Evolutionary conservation across 768 basidiomycete genomes (phyloP).

Genomic region (Hygrocybe coccinea): DNA sequence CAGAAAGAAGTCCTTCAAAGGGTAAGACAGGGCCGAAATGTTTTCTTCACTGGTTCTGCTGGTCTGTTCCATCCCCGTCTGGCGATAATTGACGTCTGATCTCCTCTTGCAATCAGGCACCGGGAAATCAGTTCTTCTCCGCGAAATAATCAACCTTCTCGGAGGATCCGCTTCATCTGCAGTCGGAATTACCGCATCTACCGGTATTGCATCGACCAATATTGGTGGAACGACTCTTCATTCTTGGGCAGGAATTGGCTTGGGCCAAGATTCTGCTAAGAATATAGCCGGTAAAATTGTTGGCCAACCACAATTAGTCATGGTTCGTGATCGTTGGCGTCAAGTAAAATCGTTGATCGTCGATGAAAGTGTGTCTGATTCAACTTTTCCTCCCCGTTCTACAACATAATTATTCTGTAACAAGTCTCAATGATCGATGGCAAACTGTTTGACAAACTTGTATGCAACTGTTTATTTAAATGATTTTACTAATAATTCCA

Average conservation of each 20-base stretch:
- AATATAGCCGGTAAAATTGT: conserved; percentile 52
- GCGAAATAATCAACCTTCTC: conserved; percentile 61
- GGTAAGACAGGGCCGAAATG: conserved; percentile 57
- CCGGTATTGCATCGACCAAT: conserved; percentile 75
- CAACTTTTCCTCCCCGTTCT: neutral
- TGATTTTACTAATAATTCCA: conserved; percentile 29
- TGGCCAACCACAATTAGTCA: conserved; percentile 33
- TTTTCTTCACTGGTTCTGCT: conserved; percentile 64
- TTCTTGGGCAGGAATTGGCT: conserved; percentile 75
- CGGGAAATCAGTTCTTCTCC: conserved; percentile 77
- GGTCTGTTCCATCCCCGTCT: too few relatives aligned
- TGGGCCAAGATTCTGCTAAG: conserved; percentile 56
- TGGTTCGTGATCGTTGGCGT: conserved; percentile 58
- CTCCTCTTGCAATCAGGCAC: conserved; percentile 56
- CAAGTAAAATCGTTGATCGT: conserved; percentile 64
- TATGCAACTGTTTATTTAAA: conserved; percentile 22
- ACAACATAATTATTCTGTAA: neutral
- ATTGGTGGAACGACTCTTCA: conserved; percentile 81
- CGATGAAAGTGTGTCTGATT: conserved; percentile 64
- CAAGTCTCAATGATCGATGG: conserved; percentile 93
- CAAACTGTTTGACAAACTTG: conserved; percentile 74
- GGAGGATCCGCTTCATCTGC: conserved; percentile 23
- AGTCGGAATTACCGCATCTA: conserved; percentile 77
- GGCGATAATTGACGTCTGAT: neutral
- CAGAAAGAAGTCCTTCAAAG: conserved; percentile 45